phyloP scores from a whole-genome alignment of 2,329 filamentous ascomycete genomes.

The Aspergillus transmontanensis region DNA sequence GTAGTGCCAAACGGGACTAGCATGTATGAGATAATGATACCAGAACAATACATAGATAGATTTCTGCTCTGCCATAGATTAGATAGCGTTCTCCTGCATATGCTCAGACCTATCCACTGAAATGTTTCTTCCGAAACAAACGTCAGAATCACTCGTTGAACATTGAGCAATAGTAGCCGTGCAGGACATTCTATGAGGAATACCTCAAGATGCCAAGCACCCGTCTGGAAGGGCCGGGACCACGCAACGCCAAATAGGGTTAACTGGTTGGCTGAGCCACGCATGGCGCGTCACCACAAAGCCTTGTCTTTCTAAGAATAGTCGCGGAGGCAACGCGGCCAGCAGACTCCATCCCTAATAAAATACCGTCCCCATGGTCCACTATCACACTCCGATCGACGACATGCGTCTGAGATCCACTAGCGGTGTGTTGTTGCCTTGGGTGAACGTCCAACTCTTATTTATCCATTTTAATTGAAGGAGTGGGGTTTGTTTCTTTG shows the following conservation, averaged over 20 bases:
- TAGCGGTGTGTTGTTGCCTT: conserved; percentile 4
- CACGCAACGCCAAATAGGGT: neutral
- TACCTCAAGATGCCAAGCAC: conserved; percentile 4
- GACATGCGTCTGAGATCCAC: conserved; percentile 10
- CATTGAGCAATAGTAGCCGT: too few species aligned
- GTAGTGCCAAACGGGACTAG: neutral
- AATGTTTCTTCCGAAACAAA: neutral
- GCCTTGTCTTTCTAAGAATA: conserved; percentile 20
- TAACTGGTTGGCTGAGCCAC: conserved; percentile 4
- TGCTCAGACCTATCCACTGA: neutral
- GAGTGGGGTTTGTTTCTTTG: conserved; percentile 1
- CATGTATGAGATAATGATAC: neutral
- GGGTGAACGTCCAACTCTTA: neutral
- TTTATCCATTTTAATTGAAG: neutral
- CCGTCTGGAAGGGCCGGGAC: neutral
- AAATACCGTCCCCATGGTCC: neutral
- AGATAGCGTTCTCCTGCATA: neutral
- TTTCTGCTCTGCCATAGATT: neutral
- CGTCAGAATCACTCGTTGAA: too few species aligned
- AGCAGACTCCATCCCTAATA: conserved; percentile 1
- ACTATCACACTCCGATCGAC: conserved; percentile 13
- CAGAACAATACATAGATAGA: neutral
- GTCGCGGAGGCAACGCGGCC: conserved; percentile 17
- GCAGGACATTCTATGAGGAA: neutral
- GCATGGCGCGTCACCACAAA: neutral